Evolutionary conservation across 805 yeast genomes (phyloP), one percentile per base, ranked within the genome.

Genomic region (Nakazawaea laoshanensis): DNA sequence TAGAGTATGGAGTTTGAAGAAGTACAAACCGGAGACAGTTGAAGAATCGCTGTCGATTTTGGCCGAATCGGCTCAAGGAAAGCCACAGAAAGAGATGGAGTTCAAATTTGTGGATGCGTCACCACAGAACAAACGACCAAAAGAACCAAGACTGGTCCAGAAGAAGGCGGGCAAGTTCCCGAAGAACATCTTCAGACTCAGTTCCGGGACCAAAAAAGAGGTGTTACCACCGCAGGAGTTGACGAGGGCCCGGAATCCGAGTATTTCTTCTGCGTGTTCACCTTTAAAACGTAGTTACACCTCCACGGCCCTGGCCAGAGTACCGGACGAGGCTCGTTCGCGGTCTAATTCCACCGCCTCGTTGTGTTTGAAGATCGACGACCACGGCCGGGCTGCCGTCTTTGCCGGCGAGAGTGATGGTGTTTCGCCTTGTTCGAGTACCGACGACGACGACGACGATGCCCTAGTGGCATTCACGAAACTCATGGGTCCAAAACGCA

Each of bases 21-120:
- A 47, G 19, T 54, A 52, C 34, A 52, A 55, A 22, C 53, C 42
- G 7, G 59, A 55, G n/a, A n/a, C n/a, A n/a, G n/a, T n/a, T n/a
- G n/a, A n/a, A n/a, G n/a, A n/a, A n/a, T n/a, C n/a, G 49, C 48
- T 1, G 52, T 48, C 23, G 34, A 17, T n/a, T 27, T 20, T 20
- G 22, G 17, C 30, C 20, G 11, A 9, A 11, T n/a, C 14, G 14
- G 24, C 23, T 12, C 13, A 31, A 4, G 24, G 42, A 9, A 40
- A 43, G 10, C 23, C 38, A 10, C 34, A 42, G 13, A 42, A 42
- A 49, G 24, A 55, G 56, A 1, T 45, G 19, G 55, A 53, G 35
- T 57, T 55, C 34, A 37, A 52, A 16, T 57, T 55, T 43, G 60
- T 56, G 14, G 57, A 57, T 30, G 34, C 40, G 6, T 36, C 41